A percentile compares a stretch with the other conserved stretches of the same genome.
Conservation (phyloP, 768 basidiomycete species). For the Suillus subaureus region DNA sequence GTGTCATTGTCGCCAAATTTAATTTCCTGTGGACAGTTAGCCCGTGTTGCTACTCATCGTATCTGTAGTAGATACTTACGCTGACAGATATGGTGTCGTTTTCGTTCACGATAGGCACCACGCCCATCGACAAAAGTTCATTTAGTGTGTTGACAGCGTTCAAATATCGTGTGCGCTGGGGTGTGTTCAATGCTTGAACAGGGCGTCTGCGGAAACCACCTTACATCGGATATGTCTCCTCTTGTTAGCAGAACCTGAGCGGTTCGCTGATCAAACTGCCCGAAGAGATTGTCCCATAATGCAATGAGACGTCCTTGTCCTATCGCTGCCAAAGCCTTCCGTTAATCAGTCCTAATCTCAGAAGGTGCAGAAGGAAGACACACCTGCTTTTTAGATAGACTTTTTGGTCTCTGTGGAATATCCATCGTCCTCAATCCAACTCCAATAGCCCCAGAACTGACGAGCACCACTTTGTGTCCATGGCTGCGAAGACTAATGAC, state of each 20-base stretch:
- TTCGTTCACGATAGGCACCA: conserved; percentile 98
- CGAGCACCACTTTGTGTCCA: conserved; percentile 94
- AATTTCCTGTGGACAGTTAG: conserved; percentile 73
- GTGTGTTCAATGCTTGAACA: conserved; percentile 12
- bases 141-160: conserved; percentile 97
- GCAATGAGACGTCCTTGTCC: conserved; percentile 97
- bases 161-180: conserved; percentile 88
- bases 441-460: conserved; percentile 97
- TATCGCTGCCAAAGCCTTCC: conserved; percentile 91
- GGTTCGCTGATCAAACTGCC: conserved; percentile 91
- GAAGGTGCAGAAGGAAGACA: conserved; percentile 23
- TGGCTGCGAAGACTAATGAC: conserved; percentile 73
- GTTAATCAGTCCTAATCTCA: conserved; percentile 24
- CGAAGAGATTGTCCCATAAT: conserved; percentile 95
- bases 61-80: conserved; percentile 49
- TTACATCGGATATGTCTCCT: conserved; percentile 96
- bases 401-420: conserved; percentile 77
- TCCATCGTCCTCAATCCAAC: conserved; percentile 94
- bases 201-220: conserved; percentile 16
- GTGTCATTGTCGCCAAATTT: conserved; percentile 99
- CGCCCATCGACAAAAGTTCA: conserved; percentile 89
- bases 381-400: conserved; percentile 89
- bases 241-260: conserved; percentile 94
- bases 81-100: conserved; percentile 98
- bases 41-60: neutral